phyloP scores from a whole-genome alignment of 768 basidiomycete genomes.

The Antrodiella citrinella region DNA sequence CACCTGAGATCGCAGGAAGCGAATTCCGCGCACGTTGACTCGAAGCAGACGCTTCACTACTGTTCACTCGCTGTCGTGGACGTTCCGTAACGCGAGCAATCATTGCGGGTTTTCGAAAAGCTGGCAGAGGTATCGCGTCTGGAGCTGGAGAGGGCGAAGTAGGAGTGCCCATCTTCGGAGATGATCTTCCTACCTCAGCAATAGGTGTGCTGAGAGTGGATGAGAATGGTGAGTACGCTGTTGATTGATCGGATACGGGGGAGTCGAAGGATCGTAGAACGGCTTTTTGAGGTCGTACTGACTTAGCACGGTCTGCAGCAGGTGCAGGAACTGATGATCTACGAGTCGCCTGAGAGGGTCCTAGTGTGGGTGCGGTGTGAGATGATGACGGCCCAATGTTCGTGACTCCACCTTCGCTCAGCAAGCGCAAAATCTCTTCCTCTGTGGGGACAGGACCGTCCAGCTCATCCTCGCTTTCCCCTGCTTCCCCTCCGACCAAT shows the following conservation, averaged over 20 bases:
- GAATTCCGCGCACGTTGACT: not conserved
- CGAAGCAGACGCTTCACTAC: too few species aligned
- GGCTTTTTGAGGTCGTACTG: constrained; percentile 4
- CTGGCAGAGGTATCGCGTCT: not conserved
- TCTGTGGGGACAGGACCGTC: constrained; percentile 8
- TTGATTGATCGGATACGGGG: not conserved
- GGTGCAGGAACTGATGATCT: constrained; percentile 3
- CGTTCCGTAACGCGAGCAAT: not conserved
- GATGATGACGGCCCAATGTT: constrained; percentile 21
- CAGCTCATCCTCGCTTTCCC: constrained; percentile 22
- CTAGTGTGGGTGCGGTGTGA: not conserved
- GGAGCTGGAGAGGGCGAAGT: not conserved
- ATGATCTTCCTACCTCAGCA: constrained; percentile 12
- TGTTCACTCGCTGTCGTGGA: not conserved
- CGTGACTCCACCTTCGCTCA: constrained; percentile 22
- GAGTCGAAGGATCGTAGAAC: too few species aligned
- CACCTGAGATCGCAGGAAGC: not conserved
- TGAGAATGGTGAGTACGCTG: constrained; percentile 1
- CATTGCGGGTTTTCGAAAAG: not conserved
- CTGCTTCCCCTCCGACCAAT: constrained; percentile 22
- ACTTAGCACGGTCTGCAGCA: constrained; percentile 22
- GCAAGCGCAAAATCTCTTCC: constrained; percentile 13
- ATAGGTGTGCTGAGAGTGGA: constrained; percentile 13
- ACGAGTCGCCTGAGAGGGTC: not conserved
- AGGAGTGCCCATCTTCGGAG: constrained; percentile 12